Percentiles rank a stretch among this genome's conserved stretches.
These are phyloP conservation scores for Rugosomyces carneus DNA, from an alignment of 1,284 basidiomycete species.

Conservation along the genomic window DNA sequence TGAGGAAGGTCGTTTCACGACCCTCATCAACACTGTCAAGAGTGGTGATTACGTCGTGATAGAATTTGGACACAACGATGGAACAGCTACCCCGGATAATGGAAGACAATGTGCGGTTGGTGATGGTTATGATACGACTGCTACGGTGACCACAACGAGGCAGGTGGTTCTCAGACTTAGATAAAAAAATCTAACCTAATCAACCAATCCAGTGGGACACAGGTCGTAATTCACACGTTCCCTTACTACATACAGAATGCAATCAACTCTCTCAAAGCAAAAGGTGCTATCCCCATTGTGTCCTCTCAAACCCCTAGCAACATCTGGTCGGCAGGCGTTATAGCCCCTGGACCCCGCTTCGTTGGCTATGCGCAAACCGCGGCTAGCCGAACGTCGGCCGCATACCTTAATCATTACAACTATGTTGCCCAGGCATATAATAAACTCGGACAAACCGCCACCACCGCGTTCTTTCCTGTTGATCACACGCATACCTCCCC, in stretches of 20 bases:
- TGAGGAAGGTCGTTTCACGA: conserved; percentile 37
- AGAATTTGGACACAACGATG: conserved; percentile 43
- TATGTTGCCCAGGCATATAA: conserved; percentile 38
- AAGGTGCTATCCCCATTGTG: conserved; percentile 42
- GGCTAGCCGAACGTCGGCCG: conserved; percentile 31
- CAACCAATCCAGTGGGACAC: conserved; percentile 23
- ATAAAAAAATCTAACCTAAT: neutral
- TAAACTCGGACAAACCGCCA: conserved; percentile 32
- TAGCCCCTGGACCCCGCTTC: conserved; percentile 35
- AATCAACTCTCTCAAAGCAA: conserved; percentile 34
- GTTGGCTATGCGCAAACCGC: conserved; percentile 38
- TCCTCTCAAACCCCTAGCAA: conserved; percentile 44
- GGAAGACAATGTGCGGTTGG: conserved; percentile 34
- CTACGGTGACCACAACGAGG: conserved; percentile 29
- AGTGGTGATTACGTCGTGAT: conserved; percentile 37
- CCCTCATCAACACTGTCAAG: conserved; percentile 31
- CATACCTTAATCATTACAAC: conserved; percentile 41
- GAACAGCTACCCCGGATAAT: conserved; percentile 30
- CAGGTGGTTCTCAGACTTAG: conserved; percentile 14
- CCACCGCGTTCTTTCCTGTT: conserved; percentile 36
- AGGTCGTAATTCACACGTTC: conserved; percentile 32
- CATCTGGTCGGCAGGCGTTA: conserved; percentile 32
- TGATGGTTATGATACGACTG: conserved; percentile 29
- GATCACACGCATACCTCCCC: conserved; percentile 44
- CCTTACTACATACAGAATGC: conserved; percentile 39